A percentile compares a stretch with the other conserved stretches of the same genome.
phyloP scores from a whole-genome alignment of 139 green algal genomes.

The Helicosporidium sp. region DNA sequence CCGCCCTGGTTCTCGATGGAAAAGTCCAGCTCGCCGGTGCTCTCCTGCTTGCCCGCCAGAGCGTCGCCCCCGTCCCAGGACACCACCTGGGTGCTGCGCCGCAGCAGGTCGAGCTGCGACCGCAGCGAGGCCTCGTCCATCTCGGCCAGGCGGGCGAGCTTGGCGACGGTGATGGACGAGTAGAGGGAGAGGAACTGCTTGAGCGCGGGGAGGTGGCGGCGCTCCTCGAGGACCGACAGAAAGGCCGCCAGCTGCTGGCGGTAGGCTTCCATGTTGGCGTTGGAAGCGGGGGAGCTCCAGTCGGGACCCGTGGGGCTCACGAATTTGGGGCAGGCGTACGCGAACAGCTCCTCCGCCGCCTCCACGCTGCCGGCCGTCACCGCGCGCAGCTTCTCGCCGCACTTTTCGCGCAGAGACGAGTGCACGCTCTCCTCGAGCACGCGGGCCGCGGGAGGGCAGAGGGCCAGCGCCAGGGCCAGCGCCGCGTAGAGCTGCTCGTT shows the following conservation, averaged over 20 bases:
- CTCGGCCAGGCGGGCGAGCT: conserved; percentile 77
- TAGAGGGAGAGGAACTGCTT: conserved; percentile 85
- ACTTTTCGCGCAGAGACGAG: conserved; percentile 34
- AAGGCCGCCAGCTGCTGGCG: conserved; percentile 72
- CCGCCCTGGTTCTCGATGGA: conserved; percentile 18
- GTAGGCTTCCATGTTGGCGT: conserved; percentile 79
- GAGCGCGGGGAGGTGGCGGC: conserved; percentile 39
- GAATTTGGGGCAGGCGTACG: conserved; percentile 92
- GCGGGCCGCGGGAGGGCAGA: conserved; percentile 46
- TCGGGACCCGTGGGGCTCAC: conserved; percentile 46
- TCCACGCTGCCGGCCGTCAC: conserved; percentile 31
- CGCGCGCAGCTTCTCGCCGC: conserved; percentile 53
- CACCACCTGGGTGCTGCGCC: conserved; percentile 12
- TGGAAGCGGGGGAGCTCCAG: conserved; percentile 13
- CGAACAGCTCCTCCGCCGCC: conserved; percentile 81
- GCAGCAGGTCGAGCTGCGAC: conserved; percentile 42
- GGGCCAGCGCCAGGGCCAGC: conserved; percentile 55
- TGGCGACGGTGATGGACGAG: conserved; percentile 58
- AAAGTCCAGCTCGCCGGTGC: conserved; percentile 17
- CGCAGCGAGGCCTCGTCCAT: conserved; percentile 41
- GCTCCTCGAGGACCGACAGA: conserved; percentile 51
- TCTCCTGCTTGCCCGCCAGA: conserved; percentile 4
- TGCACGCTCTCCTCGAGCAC: conserved; percentile 56
- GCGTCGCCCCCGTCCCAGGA: conserved; percentile 30
- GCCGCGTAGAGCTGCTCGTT: conserved; percentile 93